These are phyloP conservation scores for Castanopsis chinensis DNA, from an alignment of 306 rosid species.

Conservation along the genomic window DNA sequence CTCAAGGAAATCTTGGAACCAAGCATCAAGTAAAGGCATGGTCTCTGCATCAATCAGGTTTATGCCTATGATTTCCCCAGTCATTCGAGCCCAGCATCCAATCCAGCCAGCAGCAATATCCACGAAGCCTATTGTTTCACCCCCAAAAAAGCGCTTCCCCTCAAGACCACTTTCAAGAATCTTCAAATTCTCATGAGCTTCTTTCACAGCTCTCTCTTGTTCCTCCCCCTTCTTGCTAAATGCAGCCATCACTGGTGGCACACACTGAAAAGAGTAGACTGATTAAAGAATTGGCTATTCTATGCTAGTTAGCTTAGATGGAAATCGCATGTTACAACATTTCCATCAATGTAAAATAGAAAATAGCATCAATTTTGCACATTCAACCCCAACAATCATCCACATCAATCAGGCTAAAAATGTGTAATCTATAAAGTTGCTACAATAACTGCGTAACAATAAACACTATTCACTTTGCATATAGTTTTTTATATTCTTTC, in stretches of 20 bases:
- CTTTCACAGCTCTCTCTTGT: slow-evolving; percentile 40
- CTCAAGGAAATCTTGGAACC: slow-evolving; percentile 33
- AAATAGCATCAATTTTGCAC: too few relatives aligned
- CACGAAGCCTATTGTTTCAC: slow-evolving; percentile 41
- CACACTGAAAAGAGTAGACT: slow-evolving; percentile 23
- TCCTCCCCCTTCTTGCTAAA: slow-evolving; percentile 43
- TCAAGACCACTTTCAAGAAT: slow-evolving; percentile 39
- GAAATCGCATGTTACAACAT: too few relatives aligned
- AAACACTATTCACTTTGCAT: too few relatives aligned
- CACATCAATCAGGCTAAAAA: too few relatives aligned
- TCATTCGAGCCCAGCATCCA: slow-evolving; percentile 28
- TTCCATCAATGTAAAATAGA: too few relatives aligned
- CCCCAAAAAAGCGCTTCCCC: slow-evolving; percentile 42
- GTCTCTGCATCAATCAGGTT: slow-evolving; percentile 34
- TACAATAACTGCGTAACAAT: too few relatives aligned
- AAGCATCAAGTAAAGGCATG: slow-evolving; percentile 39
- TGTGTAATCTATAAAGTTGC: too few relatives aligned
- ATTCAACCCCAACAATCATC: too few relatives aligned
- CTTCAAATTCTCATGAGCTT: slow-evolving; percentile 43
- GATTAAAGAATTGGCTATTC: not conserved
- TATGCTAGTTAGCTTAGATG: not conserved
- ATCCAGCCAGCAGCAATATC: slow-evolving; percentile 48
- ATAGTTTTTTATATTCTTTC: too few relatives aligned
- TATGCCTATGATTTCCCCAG: slow-evolving; percentile 34
- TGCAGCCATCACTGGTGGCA: slow-evolving; percentile 32